Evolutionary conservation across 331 rosid genomes (phyloP).

Genomic region (Quercus tomentella): DNA sequence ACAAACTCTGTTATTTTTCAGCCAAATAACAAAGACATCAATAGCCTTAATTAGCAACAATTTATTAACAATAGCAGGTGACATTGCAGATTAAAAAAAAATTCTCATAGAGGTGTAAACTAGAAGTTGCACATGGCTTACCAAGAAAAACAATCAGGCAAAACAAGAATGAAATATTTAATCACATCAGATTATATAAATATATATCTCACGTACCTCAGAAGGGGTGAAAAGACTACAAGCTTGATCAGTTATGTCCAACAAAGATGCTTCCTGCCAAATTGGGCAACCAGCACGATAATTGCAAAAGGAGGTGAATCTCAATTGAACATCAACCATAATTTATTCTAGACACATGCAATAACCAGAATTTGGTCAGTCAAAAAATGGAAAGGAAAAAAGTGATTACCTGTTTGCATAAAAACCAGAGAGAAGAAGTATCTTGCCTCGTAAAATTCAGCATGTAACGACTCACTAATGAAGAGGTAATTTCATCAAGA

Average conservation of each 20-base stretch:
- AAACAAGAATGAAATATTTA: background rate
- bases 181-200: background rate
- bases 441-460: conserved; percentile 76
- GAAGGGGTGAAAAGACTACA: conserved; percentile 72
- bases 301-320: conserved; percentile 12
- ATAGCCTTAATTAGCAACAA: background rate
- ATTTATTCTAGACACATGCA: conserved; percentile 10
- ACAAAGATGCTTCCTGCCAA: conserved; percentile 88
- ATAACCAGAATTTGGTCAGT: background rate
- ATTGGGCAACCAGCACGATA: conserved; percentile 21
- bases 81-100: conserved; percentile 4
- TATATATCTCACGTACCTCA: conserved; percentile 53
- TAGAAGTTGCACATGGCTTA: background rate
- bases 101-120: background rate
- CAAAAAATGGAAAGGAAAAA: conserved; percentile 2
- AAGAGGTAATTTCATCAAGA: conserved; percentile 58
- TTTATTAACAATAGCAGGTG: background rate
- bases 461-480: conserved; percentile 46
- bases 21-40: background rate
- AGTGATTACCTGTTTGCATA: conserved; percentile 83
- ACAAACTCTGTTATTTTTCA: conserved; percentile 2
- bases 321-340: background rate
- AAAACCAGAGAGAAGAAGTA: conserved; percentile 83
- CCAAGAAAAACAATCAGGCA: background rate
- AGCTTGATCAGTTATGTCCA: conserved; percentile 78